Conservation (phyloP, 2,329 filamentous ascomycete species). For the Neofusicoccum sp. region DNA sequence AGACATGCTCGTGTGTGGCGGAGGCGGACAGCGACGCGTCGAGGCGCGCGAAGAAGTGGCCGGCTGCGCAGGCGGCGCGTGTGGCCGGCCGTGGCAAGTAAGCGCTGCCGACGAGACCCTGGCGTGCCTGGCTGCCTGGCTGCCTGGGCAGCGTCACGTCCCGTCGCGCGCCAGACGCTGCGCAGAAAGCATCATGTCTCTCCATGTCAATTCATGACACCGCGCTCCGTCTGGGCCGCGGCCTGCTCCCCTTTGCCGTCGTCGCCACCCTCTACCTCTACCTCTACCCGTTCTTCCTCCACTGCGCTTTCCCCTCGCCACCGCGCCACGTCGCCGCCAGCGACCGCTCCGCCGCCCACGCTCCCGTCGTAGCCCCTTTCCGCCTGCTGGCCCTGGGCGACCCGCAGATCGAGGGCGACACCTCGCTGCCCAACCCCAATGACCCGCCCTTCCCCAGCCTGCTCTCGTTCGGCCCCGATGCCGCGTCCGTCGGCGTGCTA, state of each 20-base stretch:
- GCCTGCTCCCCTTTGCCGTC: slow-evolving; percentile 65
- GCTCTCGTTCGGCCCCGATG: slow-evolving; percentile 33
- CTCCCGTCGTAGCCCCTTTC: slow-evolving; percentile 63
- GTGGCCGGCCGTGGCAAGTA: background rate
- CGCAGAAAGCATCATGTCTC: slow-evolving; percentile 23
- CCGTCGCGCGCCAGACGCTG: background rate
- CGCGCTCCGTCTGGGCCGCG: slow-evolving; percentile 45
- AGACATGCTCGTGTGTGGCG: too few species aligned
- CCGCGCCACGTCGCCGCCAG: background rate
- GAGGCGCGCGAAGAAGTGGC: background rate
- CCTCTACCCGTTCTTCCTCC: slow-evolving; percentile 76
- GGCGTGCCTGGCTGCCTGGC: background rate
- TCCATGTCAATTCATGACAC: slow-evolving; percentile 52
- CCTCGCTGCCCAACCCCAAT: slow-evolving; percentile 63
- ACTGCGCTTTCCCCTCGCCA: slow-evolving; percentile 70
- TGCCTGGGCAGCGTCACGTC: background rate
- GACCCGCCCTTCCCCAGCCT: slow-evolving; percentile 46
- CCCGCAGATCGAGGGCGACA: slow-evolving; percentile 90
- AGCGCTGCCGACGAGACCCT: background rate
- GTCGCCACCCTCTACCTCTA: slow-evolving; percentile 76
- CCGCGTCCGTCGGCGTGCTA: background rate
- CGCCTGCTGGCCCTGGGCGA: slow-evolving; percentile 85
- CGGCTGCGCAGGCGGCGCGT: background rate
- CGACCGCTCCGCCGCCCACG: slow-evolving; percentile 25
- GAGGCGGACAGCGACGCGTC: too few species aligned